A percentile compares a stretch with the other conserved stretches of the same genome.
These are phyloP conservation scores for Scenedesmus sp. DNA, from an alignment of 163 green algal species.

Conservation along the genomic window DNA sequence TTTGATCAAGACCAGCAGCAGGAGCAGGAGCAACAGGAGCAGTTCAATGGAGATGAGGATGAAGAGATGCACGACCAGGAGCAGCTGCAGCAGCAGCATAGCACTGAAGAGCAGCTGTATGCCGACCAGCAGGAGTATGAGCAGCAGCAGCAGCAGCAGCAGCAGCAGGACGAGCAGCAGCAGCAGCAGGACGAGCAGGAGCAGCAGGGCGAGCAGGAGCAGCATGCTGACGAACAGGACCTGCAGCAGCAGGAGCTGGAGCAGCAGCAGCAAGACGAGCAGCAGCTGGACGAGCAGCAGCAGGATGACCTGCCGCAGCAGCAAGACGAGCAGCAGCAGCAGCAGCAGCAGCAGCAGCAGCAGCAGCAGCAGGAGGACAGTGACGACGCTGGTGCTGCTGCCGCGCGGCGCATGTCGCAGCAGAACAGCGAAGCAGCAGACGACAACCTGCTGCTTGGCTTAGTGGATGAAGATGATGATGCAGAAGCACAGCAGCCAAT, in stretches of 20 bases:
- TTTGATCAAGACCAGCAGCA: background rate
- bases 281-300: background rate
- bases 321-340: background rate
- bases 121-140: background rate
- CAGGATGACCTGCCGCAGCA: background rate
- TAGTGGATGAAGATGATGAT: constrained; percentile 27
- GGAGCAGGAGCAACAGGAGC: background rate
- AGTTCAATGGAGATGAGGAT: background rate
- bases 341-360: background rate
- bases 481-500: background rate
- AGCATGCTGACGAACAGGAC: background rate
- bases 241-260: background rate
- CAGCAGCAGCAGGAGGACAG: background rate
- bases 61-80: background rate
- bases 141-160: background rate
- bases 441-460: constrained; percentile 43
- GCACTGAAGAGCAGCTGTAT: background rate
- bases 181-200: background rate
- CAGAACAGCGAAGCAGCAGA: constrained; percentile 37
- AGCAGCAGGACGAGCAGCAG: background rate
- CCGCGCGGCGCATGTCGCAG: background rate
- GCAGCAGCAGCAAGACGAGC: background rate
- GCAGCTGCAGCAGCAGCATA: background rate
- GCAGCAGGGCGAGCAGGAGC: background rate
- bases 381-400: background rate